Evolutionary conservation across 345 rosid genomes (phyloP).

Genomic region (Eutrema japonicum): DNA sequence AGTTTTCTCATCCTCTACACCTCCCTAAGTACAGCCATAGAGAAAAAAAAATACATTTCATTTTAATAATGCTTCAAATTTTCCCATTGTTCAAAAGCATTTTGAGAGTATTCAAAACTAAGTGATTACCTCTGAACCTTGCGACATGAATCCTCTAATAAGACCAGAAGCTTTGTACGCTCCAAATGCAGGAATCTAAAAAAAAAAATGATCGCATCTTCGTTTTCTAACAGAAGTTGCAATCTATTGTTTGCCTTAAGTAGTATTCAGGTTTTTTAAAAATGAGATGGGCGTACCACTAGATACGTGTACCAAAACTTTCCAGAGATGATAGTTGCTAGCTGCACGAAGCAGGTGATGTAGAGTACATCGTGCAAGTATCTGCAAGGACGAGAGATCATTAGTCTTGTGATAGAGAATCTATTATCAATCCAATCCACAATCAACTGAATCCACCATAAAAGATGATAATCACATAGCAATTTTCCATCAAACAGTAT

Average conservation of each 20-base stretch:
- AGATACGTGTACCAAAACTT: slow-evolving; percentile 86
- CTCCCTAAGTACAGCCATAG: slow-evolving; percentile 55
- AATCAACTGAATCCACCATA: background rate
- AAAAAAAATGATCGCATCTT: background rate
- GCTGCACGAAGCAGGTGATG: slow-evolving; percentile 86
- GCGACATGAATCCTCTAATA: slow-evolving; percentile 61
- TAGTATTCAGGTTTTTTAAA: background rate
- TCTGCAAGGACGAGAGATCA: slow-evolving; percentile 48
- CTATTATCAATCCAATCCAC: background rate
- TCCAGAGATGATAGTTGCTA: slow-evolving; percentile 75
- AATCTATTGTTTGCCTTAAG: background rate
- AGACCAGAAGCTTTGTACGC: slow-evolving; percentile 67
- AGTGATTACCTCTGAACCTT: slow-evolving; percentile 68
- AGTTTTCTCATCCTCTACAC: slow-evolving; percentile 74
- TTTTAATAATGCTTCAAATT: background rate
- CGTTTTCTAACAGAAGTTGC: background rate
- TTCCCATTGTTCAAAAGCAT: slow-evolving; percentile 10
- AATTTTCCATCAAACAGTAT: background rate
- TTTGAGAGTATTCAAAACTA: background rate
- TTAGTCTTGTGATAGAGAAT: background rate
- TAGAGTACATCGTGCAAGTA: slow-evolving; percentile 81
- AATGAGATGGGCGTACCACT: slow-evolving; percentile 54
- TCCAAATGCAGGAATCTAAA: slow-evolving; percentile 81
- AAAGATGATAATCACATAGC: background rate
- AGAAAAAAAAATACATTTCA: background rate